These are phyloP conservation scores for Aspergillus diversus DNA, from an alignment of 495 filamentous ascomycete species.

Conservation along the genomic window DNA sequence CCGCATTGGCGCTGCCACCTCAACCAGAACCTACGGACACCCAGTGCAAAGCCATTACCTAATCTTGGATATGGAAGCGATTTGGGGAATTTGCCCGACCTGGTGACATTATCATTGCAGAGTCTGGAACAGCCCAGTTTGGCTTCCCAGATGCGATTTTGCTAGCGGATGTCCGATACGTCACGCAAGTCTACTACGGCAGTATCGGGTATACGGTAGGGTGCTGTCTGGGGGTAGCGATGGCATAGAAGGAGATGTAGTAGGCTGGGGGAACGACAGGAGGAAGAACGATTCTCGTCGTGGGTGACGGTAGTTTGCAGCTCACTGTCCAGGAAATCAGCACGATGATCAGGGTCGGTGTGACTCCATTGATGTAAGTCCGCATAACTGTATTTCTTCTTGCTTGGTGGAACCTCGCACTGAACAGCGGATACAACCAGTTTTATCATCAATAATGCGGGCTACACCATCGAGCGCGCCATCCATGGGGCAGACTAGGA, in stretches of 20 bases:
- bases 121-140: slow-evolving; percentile 44
- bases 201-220: slow-evolving; percentile 54
- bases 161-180: slow-evolving; percentile 32
- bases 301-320: slow-evolving; percentile 83
- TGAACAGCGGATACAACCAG: not conserved
- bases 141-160: slow-evolving; percentile 37
- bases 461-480: slow-evolving; percentile 74
- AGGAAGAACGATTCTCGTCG: slow-evolving; percentile 65
- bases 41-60: slow-evolving; percentile 30
- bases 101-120: slow-evolving; percentile 44
- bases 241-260: slow-evolving; percentile 46
- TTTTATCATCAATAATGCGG: slow-evolving; percentile 64
- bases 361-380: slow-evolving; percentile 74
- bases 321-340: slow-evolving; percentile 78
- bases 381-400: not conserved
- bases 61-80: slow-evolving; percentile 30
- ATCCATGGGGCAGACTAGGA: slow-evolving; percentile 72
- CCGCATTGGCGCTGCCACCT: slow-evolving; percentile 18
- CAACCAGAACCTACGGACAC: slow-evolving; percentile 23
- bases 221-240: slow-evolving; percentile 50
- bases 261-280: not conserved
- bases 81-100: slow-evolving; percentile 35
- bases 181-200: slow-evolving; percentile 44
- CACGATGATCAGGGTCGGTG: slow-evolving; percentile 73
- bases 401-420: not conserved